phyloP scores from a whole-genome alignment of 2,329 filamentous ascomycete genomes.

The Botrytis hyacinthi region DNA sequence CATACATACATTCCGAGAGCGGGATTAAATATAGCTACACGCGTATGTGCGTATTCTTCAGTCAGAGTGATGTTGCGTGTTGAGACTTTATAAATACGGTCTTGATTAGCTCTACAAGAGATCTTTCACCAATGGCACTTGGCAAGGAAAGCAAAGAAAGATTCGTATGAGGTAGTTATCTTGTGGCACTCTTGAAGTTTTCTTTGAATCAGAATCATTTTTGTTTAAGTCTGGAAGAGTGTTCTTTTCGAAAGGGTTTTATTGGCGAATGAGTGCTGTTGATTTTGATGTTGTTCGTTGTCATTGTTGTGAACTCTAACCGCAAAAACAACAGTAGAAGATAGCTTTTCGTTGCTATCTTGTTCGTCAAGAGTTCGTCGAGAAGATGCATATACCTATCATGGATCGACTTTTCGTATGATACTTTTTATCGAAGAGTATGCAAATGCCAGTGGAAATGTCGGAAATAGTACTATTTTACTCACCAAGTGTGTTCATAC shows the following conservation, averaged over 20 bases:
- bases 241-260: too few relatives aligned
- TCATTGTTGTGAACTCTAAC: not conserved
- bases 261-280: too few relatives aligned
- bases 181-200: not conserved
- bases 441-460: too few relatives aligned
- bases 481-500: accelerated
- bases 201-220: too few relatives aligned
- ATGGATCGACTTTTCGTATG: not conserved
- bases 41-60: not conserved
- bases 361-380: accelerated
- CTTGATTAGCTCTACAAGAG: not conserved
- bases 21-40: too few relatives aligned
- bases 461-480: too few relatives aligned
- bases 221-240: too few relatives aligned
- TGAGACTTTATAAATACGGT: not conserved
- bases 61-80: not conserved
- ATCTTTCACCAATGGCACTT: not conserved
- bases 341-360: not conserved
- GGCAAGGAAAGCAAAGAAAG: too few relatives aligned
- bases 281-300: not conserved
- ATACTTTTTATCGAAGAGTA: not conserved
- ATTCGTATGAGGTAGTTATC: too few relatives aligned
- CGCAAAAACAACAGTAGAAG: not conserved
- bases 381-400: not conserved
- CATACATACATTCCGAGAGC: too few relatives aligned